These are phyloP conservation scores for Myxozyma sirexii DNA, from an alignment of 805 yeast genomes.

Conservation along the genomic window DNA sequence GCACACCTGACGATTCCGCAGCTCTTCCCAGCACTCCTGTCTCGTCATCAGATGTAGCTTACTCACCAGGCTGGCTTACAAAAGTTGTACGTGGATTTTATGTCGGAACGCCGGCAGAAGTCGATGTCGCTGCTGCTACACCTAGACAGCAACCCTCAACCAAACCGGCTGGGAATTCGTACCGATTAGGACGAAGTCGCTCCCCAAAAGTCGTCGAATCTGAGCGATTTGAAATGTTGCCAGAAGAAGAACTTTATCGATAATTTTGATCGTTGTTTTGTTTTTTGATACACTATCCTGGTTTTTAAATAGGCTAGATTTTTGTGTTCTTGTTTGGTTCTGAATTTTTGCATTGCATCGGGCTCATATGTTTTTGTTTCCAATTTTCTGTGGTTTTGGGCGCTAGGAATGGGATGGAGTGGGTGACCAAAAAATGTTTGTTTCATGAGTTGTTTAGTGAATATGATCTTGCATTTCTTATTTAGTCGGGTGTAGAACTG, in stretches of 20 bases:
- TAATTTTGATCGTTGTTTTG: not conserved
- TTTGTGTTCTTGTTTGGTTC: not conserved
- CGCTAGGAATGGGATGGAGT: no score
- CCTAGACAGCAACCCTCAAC: no score
- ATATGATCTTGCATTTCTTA: no score
- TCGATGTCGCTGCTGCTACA: not conserved
- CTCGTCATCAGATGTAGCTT: not conserved
- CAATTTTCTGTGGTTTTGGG: no score
- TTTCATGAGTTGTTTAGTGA: no score
- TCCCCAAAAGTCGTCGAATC: not conserved
- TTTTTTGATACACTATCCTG: not conserved
- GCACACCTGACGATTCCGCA: not conserved
- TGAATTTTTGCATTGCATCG: no score
- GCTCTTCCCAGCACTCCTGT: not conserved
- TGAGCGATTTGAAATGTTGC: conserved; percentile 15
- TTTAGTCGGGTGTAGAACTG: no score
- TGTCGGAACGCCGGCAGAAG: not conserved
- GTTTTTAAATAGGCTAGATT: not conserved
- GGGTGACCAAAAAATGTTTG: no score
- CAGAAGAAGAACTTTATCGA: conserved; percentile 15
- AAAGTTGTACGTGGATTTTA: conserved; percentile 1
- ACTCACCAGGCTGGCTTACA: conserved; percentile 2
- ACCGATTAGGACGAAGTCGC: not conserved
- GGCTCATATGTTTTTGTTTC: no score
- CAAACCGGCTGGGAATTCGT: no score